These are phyloP conservation scores for Raffaelea arxii DNA, from an alignment of 2,329 filamentous ascomycete genomes.

Conservation along the genomic window DNA sequence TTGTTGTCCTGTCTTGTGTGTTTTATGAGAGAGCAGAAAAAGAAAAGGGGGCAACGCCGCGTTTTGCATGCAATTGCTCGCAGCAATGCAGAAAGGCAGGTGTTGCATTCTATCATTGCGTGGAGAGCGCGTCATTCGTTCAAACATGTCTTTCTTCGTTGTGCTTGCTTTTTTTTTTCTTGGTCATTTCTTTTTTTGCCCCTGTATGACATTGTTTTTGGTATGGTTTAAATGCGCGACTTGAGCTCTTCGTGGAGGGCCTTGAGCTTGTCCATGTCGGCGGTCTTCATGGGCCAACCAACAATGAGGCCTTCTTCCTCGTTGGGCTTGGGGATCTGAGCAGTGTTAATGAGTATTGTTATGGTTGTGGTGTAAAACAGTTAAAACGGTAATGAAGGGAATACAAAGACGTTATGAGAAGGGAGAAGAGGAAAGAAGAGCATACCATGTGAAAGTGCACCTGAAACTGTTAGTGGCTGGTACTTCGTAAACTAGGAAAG, in stretches of 20 bases:
- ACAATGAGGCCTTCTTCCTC: conserved; percentile 62
- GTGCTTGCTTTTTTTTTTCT: background rate
- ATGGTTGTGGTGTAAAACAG: background rate
- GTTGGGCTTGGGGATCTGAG: conserved; percentile 87
- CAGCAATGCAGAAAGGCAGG: too few relatives aligned
- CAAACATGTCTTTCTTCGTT: background rate
- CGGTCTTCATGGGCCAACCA: conserved; percentile 64
- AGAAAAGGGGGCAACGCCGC: too few relatives aligned
- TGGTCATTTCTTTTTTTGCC: background rate
- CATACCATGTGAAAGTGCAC: conserved; percentile 88
- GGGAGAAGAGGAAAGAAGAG: background rate
- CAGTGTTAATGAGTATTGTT: background rate
- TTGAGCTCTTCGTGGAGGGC: conserved; percentile 74
- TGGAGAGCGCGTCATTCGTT: too few relatives aligned
- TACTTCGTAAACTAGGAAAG: background rate
- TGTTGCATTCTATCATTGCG: too few relatives aligned
- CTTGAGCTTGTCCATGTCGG: conserved; percentile 77
- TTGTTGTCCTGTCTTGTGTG: background rate
- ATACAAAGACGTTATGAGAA: background rate
- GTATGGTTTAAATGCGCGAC: conserved; percentile 60
- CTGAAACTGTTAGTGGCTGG: conserved; percentile 26
- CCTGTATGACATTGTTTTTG: background rate
- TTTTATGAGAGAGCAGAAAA: too few relatives aligned
- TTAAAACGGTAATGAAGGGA: background rate
- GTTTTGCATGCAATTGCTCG: too few relatives aligned